Evolutionary conservation across 352 stramenopile species (phyloP).

Genomic region (Phytophthora ramorum): DNA sequence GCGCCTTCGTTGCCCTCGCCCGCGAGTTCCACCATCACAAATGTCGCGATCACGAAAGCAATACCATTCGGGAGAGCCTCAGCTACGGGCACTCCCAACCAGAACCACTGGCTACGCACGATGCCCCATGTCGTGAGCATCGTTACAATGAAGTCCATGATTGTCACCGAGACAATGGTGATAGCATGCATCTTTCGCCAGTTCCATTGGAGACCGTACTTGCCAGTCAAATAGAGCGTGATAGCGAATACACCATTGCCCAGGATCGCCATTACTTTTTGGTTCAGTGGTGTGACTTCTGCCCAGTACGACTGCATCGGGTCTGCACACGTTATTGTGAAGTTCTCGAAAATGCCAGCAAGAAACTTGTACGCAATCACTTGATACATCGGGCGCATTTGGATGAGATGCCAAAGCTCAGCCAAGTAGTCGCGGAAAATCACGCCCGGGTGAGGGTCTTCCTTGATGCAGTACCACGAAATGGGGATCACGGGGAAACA

Average conservation of each 20-base stretch:
- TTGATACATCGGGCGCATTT: constrained; percentile 53
- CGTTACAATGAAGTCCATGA: constrained; percentile 37
- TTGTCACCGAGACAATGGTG: constrained; percentile 32
- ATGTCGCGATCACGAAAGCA: constrained; percentile 49
- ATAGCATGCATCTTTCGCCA: constrained; percentile 45
- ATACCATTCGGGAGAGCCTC: constrained; percentile 46
- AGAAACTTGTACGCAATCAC: constrained; percentile 53
- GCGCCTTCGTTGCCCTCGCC: constrained; percentile 55
- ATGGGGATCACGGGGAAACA: constrained; percentile 50
- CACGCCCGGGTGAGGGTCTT: constrained; percentile 42
- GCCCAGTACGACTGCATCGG: constrained; percentile 46
- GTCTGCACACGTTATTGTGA: constrained; percentile 35
- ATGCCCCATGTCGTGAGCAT: constrained; percentile 46
- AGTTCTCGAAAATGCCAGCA: constrained; percentile 45
- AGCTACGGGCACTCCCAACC: constrained; percentile 42
- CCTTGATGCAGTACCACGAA: constrained; percentile 56
- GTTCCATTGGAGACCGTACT: constrained; percentile 50
- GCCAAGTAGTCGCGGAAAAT: constrained; percentile 47
- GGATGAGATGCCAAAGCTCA: constrained; percentile 45
- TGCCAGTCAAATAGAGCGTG: constrained; percentile 38
- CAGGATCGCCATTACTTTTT: constrained; percentile 43
- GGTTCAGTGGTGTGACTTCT: constrained; percentile 41
- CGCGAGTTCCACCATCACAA: constrained; percentile 53
- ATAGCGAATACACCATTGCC: constrained; percentile 40
- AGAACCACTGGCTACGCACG: constrained; percentile 58